Percentiles rank a stretch among this genome's conserved stretches.
phyloP scores from a whole-genome alignment of 2,329 filamentous ascomycete genomes.

The Ascochyta fabae region DNA sequence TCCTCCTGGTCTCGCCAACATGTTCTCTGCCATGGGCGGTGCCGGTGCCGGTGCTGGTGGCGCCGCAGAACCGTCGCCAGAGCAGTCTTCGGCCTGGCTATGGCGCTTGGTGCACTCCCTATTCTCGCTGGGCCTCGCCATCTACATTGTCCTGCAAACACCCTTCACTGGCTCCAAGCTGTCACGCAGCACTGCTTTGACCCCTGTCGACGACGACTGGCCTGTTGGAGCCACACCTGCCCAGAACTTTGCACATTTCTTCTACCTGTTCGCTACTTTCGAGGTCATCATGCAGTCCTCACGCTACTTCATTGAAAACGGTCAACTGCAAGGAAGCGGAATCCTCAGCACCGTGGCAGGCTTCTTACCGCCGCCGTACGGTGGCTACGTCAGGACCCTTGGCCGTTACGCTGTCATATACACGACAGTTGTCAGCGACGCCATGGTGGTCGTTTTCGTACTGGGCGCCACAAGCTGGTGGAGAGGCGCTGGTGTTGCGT shows the following conservation, averaged over 20 bases:
- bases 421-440: constrained; percentile 72
- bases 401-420: constrained; percentile 75
- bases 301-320: constrained; percentile 73
- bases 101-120: constrained; percentile 79
- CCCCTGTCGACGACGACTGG: constrained; percentile 40
- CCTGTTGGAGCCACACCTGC: constrained; percentile 43
- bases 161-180: constrained; percentile 71
- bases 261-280: constrained; percentile 80
- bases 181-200: constrained; percentile 62
- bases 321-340: constrained; percentile 63
- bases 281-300: constrained; percentile 76
- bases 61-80: constrained; percentile 42
- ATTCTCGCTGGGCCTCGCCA: constrained; percentile 71
- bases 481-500: constrained; percentile 47
- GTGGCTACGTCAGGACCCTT: constrained; percentile 65
- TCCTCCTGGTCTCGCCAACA: constrained; percentile 51
- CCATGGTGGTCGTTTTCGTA: constrained; percentile 79
- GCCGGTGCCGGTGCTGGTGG: constrained; percentile 32
- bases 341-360: constrained; percentile 68
- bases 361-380: constrained; percentile 70
- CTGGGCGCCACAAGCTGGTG: constrained; percentile 65
- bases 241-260: constrained; percentile 63
- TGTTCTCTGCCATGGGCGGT: constrained; percentile 55
- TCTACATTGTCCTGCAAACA: constrained; percentile 73
- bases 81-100: constrained; percentile 58